Evolutionary conservation across 2,329 filamentous ascomycete species (phyloP), one percentile per base, ranked within the genome.

Genomic region (Monilinia fructicola): DNA sequence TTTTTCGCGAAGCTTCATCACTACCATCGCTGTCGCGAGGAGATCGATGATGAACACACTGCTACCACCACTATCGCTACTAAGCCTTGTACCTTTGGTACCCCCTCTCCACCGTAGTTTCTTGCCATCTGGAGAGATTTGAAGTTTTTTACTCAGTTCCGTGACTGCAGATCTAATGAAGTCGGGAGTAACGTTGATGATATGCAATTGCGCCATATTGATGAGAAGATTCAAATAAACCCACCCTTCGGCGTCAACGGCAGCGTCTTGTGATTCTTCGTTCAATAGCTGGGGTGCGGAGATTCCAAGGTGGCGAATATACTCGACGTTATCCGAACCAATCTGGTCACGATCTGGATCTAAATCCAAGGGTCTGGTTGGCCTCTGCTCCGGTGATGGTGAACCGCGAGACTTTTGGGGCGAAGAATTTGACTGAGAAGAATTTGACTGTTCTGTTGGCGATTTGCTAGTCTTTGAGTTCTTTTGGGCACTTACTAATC

Each of bases 181-280:
- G 38, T 89, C 87, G 0, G 88, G 83, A 0, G 92, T 93, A 1
- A 96, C 91, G 67, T 92, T 93, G 71, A 95, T 83, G 0, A 93
- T 94, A 73, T 96, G 92, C 23, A 96, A 79, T 77, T 96, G 92
- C 0, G 92, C 92, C 81, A 96, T 84, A 73, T 90, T 93, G 74
- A 89, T 88, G 1, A 96, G 81, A 0, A 96, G 79, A 71, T 95
- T 95, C 9, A 95, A 79, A 72, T 93, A 94, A 0, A 94, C 87
- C 91, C 91, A 95, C 5, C 90, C 90, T 35, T 92, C 87, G 0
- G 82, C 81, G 65, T 89, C 87, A 0, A 87, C 83, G 18, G 84
- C 82, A 14, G 87, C 84, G 62, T 87, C 82, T 1, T 79, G 73
- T 23, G 78, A 79, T 21, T 80, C 79, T 2, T 80, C 78, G 12